Base-by-base conservation (phyloP, 768 basidiomycete species). In the Trametes elegans region DNA sequence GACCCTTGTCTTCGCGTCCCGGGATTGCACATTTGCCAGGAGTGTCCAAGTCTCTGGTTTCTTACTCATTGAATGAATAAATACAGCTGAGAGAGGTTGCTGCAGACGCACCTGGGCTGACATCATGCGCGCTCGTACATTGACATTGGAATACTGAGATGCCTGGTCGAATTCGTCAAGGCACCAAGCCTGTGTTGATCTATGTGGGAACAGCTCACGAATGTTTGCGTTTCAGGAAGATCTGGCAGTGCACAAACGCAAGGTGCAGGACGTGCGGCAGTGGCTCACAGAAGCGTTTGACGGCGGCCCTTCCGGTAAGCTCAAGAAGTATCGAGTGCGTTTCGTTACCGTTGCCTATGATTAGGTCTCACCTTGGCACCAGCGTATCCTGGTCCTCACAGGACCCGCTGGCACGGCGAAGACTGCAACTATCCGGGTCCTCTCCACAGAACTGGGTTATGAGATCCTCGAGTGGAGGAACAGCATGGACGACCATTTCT, bases 331-430 rank as follows among this genome's bases (percentile, higher is more conserved):
- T 66, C 77, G 91, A 19, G 92, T 93, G 58, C 32, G 84, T 76
- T 43, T 48, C 10, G 42, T 44, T 48, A 44, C 40, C 8, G 16
- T 14, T 23, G 11, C 35, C 5, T 49, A 19, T 54, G 41, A 18
- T 57, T 4, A 18, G 11, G 13, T 31, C 28, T 23, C 32, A 26
- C 42, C 1, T 13, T 1, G 16, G 18, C 0, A 8, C 3, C 53
- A 98, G 90, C 80, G 93, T 41, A 83, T 99, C 26, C 79, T 98
- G 7, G 82, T 83, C 0, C 71, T 99, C 10, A 89, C 90, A 3
- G 96, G 96, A 1, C 91, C 93, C 0, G 86, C 96, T 7, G 96
- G 96, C 1, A 82, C 85, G 0, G 96, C 84, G 0, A 99, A 99
- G 75, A 97, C 96, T 0, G 80, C 93, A 0, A 92, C 92, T 0